phyloP scores from a whole-genome alignment of 371 early-diverging fungal genomes.

The Haplosporangium sp. region DNA sequence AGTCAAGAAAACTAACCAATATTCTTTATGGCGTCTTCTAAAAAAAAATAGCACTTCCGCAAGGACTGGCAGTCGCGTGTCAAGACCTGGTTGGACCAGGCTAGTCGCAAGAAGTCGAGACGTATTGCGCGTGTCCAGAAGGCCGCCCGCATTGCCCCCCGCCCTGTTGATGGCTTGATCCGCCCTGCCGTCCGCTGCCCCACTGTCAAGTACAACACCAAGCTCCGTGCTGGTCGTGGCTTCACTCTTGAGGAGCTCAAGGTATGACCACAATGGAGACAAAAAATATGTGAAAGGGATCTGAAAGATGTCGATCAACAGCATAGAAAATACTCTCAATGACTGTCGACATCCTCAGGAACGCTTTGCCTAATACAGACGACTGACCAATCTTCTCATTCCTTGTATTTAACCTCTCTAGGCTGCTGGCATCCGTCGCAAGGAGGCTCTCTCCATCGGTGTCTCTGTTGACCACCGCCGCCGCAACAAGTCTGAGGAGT shows the following conservation, averaged over 20 bases:
- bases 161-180: conserved; percentile 97
- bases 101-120: conserved; percentile 95
- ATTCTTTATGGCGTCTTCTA: neutral
- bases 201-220: conserved; percentile 99
- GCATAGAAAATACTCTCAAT: too few relatives aligned
- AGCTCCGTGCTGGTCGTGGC: conserved; percentile 98
- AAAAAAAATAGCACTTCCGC: conserved; percentile 86
- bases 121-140: conserved; percentile 91
- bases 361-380: too few relatives aligned
- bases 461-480: conserved; percentile 99
- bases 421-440: conserved; percentile 94
- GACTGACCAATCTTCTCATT: conserved; percentile 1
- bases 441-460: conserved; percentile 97
- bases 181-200: conserved; percentile 99
- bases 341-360: too few relatives aligned
- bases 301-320: too few relatives aligned
- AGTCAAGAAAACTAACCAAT: neutral
- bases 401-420: conserved; percentile 34
- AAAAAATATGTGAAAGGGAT: too few relatives aligned
- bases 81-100: conserved; percentile 99
- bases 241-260: conserved; percentile 99
- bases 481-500: conserved; percentile 97
- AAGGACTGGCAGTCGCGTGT: conserved; percentile 99
- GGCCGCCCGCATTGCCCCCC: conserved; percentile 97
- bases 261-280: conserved; percentile 60